Percentiles rank a stretch among this genome's conserved stretches.
Evolutionary conservation across 1,284 basidiomycete genomes (phyloP).

Genomic region (Austroboletus niveus): DNA sequence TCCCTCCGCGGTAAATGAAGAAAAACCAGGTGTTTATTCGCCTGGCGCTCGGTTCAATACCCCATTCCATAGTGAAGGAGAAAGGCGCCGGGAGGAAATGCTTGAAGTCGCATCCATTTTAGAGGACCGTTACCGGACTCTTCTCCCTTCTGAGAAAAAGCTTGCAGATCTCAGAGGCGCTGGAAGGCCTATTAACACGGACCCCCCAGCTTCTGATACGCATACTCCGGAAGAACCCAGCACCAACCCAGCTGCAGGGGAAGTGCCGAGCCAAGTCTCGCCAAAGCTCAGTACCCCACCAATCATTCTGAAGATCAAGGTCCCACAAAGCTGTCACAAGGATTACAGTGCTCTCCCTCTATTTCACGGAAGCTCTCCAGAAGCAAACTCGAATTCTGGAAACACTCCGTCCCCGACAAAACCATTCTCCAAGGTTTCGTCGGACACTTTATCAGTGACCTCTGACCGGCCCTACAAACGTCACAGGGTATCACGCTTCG

Average conservation of each 20-base stretch:
- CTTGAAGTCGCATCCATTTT: constrained; percentile 60
- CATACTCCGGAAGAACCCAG: constrained; percentile 16
- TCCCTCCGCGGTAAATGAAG: constrained; percentile 28
- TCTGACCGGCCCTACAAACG: constrained; percentile 32
- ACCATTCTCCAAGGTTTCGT: constrained; percentile 32
- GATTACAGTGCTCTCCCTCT: constrained; percentile 11
- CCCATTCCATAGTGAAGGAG: constrained; percentile 56
- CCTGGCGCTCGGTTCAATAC: constrained; percentile 40
- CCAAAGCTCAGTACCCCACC: constrained; percentile 23
- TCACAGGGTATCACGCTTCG: constrained; percentile 13
- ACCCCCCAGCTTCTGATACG: constrained; percentile 15
- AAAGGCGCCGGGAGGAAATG: constrained; percentile 68
- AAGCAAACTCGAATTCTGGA: constrained; percentile 10
- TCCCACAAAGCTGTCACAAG: constrained; percentile 27
- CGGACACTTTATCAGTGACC: constrained; percentile 27
- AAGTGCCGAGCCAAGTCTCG: constrained; percentile 10
- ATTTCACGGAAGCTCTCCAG: constrained; percentile 20
- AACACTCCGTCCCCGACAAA: constrained; percentile 23
- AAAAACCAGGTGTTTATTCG: constrained; percentile 29
- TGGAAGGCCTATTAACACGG: constrained; percentile 14
- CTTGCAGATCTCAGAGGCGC: constrained; percentile 28
- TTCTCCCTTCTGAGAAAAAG: constrained; percentile 64
- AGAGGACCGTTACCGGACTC: constrained; percentile 66
- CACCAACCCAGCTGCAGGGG: constrained; percentile 3
- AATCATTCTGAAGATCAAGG: constrained; percentile 34